Base-by-base conservation (phyloP, 2,329 filamentous ascomycete species). In the Colletotrichum agaves region DNA sequence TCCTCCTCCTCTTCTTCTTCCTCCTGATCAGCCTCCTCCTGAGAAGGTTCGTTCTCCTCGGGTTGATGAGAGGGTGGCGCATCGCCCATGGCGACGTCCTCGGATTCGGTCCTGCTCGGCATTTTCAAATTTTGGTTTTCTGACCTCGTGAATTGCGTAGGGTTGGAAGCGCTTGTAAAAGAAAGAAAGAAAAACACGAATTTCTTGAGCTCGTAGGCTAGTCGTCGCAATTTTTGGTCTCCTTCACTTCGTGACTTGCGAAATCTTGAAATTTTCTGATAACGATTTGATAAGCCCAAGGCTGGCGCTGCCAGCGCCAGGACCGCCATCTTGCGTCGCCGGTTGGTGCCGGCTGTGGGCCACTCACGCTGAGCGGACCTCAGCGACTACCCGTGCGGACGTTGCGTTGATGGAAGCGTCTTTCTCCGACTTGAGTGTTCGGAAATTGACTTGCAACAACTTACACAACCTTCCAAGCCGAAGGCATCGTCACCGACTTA, bases 1-100 rank as follows among this genome's bases (percentile, higher is more conserved):
- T 85, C 82, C 57, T 85, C 84, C 62, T 85, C 82, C 56, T 85
- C 83, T 23, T 81, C 78, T 11, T 37, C 35, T 27, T 83, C 78
- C 10, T 82, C 79, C 17, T 84, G 80, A 15, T 82, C 78, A 5
- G 79, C 79, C n/a, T 77, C 79, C 8, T 79, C 75, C 41, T 74
- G 75, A 23, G 71, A 73, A n/a, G 75, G 75, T 11, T 35, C 73
- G 15, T 72, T 72, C 23, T 75, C 75, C 49, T 76, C 78, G 8
- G 77, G 77, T 62, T 82, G 80, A 47, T 77, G 76, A 59, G 77
- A 78, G 12, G 75, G 72, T 19, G 78, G 77, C 69, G 73, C 69
- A 46, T 69, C 74, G 21, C 73, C 72, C 27, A 74, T 72, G 72
- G 80, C 78, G 44, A 78, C 79, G 52, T 79, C 79, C 19, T 78